Evolutionary conservation across 192 early-diverging fungal species (phyloP).

Genomic region (Entomortierella parvispora): DNA sequence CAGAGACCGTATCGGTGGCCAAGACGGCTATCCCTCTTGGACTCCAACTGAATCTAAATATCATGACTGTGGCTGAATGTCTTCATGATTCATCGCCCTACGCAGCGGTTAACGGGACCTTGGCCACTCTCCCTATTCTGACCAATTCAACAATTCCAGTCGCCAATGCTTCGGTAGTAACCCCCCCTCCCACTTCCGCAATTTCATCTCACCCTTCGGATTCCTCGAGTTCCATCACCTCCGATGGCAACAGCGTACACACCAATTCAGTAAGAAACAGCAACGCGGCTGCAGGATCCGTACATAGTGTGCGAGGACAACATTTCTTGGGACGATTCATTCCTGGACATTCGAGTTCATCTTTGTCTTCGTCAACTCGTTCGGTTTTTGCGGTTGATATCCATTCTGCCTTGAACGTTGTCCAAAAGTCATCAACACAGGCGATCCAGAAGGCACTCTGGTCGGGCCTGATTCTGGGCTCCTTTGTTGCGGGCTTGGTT

Average conservation of each 20-base stretch:
- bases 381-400: background rate
- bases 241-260: too few relatives aligned
- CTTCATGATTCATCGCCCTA: conserved; percentile 5
- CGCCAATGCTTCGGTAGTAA: background rate
- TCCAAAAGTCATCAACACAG: too few relatives aligned
- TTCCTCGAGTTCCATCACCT: too few relatives aligned
- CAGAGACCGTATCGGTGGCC: background rate
- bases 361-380: background rate
- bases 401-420: background rate
- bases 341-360: too few relatives aligned
- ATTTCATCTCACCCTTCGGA: too few relatives aligned
- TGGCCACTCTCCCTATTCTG: background rate
- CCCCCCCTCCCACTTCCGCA: too few relatives aligned
- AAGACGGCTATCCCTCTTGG: background rate
- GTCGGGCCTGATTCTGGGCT: background rate
- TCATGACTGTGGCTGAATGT: conserved; percentile 9
- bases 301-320: too few relatives aligned
- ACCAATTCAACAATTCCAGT: background rate
- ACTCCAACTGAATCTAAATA: background rate
- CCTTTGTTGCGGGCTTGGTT: background rate
- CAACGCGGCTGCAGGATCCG: too few relatives aligned
- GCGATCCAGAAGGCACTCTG: background rate
- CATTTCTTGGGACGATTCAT: too few relatives aligned
- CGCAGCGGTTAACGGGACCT: background rate
- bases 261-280: too few relatives aligned